Evolutionary conservation across 805 yeast species (phyloP), one percentile per base, ranked within the genome.

Genomic region (Ogataea philodendri): DNA sequence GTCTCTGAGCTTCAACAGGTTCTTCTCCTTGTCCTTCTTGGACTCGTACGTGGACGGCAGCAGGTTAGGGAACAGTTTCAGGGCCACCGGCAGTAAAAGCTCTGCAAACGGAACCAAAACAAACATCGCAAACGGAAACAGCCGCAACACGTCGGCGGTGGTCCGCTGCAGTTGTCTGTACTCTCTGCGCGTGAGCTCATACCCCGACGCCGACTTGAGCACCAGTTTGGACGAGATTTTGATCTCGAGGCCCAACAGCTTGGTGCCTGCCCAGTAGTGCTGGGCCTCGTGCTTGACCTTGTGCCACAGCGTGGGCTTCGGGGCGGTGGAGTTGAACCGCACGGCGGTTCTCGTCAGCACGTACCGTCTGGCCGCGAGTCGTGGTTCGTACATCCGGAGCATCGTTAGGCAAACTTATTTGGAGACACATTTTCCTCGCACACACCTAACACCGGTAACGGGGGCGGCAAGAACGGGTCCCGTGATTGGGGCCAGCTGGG

Each of bases 181-280:
- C 59, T 90, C 98, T 64, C 97, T 79, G 57, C 98, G 76, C 0
- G 94, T 82, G 38, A 90, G 69, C 49, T 87, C 97, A 57, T 90
- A 87, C 11, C 98, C 97, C 8, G 90, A 76, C 5, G 83, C 81
- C 68, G 85, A 69, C 59, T 88, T 90, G 43, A 84, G 55, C 27
- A 86, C 73, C 41, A 90, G 71, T 61, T 87, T 86, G 31, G 88
- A 77, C 1, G 95, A 82, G 24, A 90, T 79, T 59, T 77, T 82
- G 44, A 88, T 72, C 62, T 93, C 98, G 52, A 83, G 78, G 4
- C 97, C 97, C 30, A 90, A 68, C 33, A 93, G 72, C 62, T 88
- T 89, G 6, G 97, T 90, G 27, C 98, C 97, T 49, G 80, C 83
- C 86, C 95, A 87, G 61, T 88, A 88, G 63, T 90, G 98, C 22